Evolutionary conservation across 192 early-diverging fungal species (phyloP).

Genomic region (Gaertneriomyces semiglobifer): DNA sequence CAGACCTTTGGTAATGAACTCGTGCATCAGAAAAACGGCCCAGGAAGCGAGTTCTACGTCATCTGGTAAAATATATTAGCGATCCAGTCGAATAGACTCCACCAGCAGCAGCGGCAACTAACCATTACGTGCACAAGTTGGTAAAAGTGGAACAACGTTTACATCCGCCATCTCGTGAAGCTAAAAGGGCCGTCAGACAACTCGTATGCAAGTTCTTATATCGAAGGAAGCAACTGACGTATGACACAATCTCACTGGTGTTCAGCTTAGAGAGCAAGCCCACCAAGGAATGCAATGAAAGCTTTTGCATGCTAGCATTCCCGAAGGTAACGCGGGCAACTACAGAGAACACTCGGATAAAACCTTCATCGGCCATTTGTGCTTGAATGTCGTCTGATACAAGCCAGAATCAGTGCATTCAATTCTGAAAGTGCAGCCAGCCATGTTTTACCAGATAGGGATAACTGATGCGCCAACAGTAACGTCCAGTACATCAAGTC

Average conservation of each 20-base stretch:
- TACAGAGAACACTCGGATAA: conserved; percentile 57
- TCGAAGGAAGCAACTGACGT: neutral
- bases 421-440: too few species aligned
- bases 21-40: conserved; percentile 75
- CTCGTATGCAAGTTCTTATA: neutral
- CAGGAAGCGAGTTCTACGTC: conserved; percentile 76
- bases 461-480: conserved; percentile 71
- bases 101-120: neutral
- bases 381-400: conserved; percentile 51
- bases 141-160: conserved; percentile 65
- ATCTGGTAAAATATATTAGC: conserved; percentile 37
- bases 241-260: conserved; percentile 15
- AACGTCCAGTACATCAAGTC: conserved; percentile 79
- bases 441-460: conserved; percentile 49
- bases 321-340: conserved; percentile 77
- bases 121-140: conserved; percentile 61
- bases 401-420: too few species aligned
- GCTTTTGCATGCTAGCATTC: conserved; percentile 78
- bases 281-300: conserved; percentile 74
- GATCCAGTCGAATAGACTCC: neutral
- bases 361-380: conserved; percentile 46
- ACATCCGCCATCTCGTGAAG: conserved; percentile 56
- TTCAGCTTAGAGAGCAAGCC: conserved; percentile 59
- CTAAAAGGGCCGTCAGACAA: conserved; percentile 18
- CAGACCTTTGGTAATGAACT: conserved; percentile 64